A percentile compares a stretch with the other conserved stretches of the same genome.
Evolutionary conservation across 495 filamentous ascomycete genomes (phyloP).

Genomic region (Penicillium maclennaniae): DNA sequence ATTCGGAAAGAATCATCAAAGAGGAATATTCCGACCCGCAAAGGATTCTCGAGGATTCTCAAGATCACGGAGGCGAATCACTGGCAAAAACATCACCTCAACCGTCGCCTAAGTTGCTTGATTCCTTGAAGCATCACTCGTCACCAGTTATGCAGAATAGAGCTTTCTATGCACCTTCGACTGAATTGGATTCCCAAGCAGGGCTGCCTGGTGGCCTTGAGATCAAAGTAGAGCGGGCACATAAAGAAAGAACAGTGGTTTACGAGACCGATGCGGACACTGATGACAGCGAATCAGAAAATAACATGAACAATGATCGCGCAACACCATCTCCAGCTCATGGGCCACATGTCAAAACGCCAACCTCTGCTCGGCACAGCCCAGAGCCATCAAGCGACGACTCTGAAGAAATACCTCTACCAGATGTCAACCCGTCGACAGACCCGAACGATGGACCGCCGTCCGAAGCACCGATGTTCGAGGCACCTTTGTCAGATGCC

Average conservation of each 20-base stretch:
- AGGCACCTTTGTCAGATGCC: constrained; percentile 36
- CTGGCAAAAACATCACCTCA: constrained; percentile 3
- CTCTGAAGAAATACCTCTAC: constrained; percentile 37
- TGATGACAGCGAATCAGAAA: constrained; percentile 32
- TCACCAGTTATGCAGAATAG: neutral
- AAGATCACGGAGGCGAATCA: constrained; percentile 3
- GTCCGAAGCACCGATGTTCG: constrained; percentile 31
- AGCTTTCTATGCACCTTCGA: neutral
- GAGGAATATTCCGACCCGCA: constrained; percentile 18
- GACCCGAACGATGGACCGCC: constrained; percentile 7
- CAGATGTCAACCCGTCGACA: constrained; percentile 6
- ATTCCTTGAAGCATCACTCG: constrained; percentile 1
- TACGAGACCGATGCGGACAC: constrained; percentile 46
- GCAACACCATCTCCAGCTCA: constrained; percentile 12
- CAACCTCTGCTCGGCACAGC: neutral
- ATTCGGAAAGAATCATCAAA: constrained; percentile 13
- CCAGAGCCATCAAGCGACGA: constrained; percentile 21
- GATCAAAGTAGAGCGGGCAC: constrained; percentile 1
- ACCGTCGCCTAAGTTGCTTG: neutral
- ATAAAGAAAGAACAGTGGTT: constrained; percentile 33
- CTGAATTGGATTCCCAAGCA: neutral
- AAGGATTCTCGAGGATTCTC: constrained; percentile 3
- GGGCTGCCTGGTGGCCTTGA: neutral
- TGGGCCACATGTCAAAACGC: neutral
- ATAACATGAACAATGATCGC: constrained; percentile 10